Base-by-base conservation (phyloP, 352 stramenopile genomes). In the Phytopythium mirpurense region DNA sequence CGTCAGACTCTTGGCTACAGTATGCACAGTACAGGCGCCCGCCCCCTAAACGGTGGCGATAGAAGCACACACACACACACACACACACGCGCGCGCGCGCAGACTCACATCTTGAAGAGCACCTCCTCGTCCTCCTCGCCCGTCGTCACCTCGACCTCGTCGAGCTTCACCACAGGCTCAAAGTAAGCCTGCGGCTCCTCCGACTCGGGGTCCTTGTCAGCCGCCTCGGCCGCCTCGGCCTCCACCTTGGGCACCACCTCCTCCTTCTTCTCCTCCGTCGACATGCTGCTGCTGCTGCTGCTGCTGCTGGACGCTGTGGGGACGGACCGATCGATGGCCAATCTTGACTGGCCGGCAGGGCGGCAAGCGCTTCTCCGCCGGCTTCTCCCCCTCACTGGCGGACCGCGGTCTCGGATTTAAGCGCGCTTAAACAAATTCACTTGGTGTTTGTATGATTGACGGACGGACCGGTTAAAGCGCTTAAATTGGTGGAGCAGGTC, bases 51-150 rank as follows among this genome's bases (percentile, higher is more conserved):
- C n/a, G n/a, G n/a, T n/a, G n/a, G n/a, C n/a, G n/a, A n/a, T n/a
- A n/a, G n/a, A n/a, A n/a, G n/a, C 37, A 24, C 3, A 21, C 36
- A 42, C 29, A 32, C 29, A 15, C 32, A 36, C 7, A 43, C 29
- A 43, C 19, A 36, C 59, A 49, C n/a, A 4, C 9, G 14, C 16
- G n/a, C 26, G 34, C 18, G 9, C 35, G 7, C n/a, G 21, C 32
- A 2, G 48, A 78, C 71, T 44, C 62, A 93, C 86, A 96, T 88
- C 64, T 95, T 96, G 67, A 89, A 97, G 45, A 98, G 45, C 27
- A 96, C 86, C 60, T 98, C 91, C 66, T 99, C 96, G 47, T 99
- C 95, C 76, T 99, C 96, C 76, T 99, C 96, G 62, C 96, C 93
- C 16, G 89, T 98, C 60, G 97, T 98, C 54, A 98, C 92, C 67